These are phyloP conservation scores for Triticum aestivum DNA, from an alignment of 176 grass and related monocot genomes.

Conservation along the genomic window DNA sequence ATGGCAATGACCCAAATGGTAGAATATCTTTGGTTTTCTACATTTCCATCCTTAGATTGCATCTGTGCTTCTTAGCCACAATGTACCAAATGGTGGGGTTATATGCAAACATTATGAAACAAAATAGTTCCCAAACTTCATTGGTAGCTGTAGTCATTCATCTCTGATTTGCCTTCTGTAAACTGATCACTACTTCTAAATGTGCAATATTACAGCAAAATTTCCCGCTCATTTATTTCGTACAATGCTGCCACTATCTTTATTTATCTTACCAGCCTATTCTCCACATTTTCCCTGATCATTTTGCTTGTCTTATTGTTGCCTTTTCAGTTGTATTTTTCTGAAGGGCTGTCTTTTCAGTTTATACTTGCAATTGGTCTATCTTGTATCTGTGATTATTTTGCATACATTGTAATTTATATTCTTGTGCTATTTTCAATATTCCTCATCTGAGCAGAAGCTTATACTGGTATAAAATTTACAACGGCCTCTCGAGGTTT, in stretches of 20 bases:
- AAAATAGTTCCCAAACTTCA: neutral
- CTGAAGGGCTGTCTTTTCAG: neutral
- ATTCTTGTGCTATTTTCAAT: conserved; percentile 44
- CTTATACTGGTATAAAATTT: conserved; percentile 54
- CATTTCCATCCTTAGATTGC: neutral
- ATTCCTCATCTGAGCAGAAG: conserved; percentile 41
- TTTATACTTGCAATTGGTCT: conserved; percentile 9
- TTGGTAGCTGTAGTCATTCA: neutral
- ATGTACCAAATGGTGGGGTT: neutral
- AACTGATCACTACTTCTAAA: neutral
- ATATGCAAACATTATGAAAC: neutral
- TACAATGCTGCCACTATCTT: neutral
- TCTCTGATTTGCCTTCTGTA: neutral
- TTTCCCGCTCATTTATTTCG: neutral
- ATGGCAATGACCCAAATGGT: neutral
- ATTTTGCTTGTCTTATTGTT: neutral
- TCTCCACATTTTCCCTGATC: neutral
- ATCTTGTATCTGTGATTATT: conserved; percentile 22
- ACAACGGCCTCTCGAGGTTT: conserved; percentile 47
- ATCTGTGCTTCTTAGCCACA: neutral
- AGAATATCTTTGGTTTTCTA: neutral
- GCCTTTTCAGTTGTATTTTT: neutral
- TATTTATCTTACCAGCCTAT: conserved; percentile 3
- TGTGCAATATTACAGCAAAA: neutral
- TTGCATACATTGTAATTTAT: conserved; percentile 38